phyloP scores from a whole-genome alignment of 192 early-diverging fungal genomes.

The Spinellus fusiger region DNA sequence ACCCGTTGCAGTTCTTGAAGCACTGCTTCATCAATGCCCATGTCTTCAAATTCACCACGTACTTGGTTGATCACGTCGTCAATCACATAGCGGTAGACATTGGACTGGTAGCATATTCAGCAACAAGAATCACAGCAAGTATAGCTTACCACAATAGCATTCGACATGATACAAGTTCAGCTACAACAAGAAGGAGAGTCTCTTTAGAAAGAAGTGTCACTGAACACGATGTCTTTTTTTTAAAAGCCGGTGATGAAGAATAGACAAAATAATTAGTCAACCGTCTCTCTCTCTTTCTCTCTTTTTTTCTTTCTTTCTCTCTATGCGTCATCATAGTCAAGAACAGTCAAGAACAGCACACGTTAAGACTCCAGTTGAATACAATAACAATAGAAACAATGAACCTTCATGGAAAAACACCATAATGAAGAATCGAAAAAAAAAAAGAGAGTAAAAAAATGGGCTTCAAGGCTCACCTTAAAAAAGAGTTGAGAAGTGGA shows the following conservation, averaged over 20 bases:
- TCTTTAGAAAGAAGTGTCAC: background rate
- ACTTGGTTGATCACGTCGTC: constrained; percentile 90
- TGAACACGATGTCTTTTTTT: background rate
- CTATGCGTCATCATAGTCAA: background rate
- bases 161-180: constrained; percentile 7
- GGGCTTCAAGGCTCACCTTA: background rate
- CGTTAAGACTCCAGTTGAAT: background rate
- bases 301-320: too few relatives aligned
- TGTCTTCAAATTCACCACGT: constrained; percentile 79
- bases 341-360: background rate
- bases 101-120: constrained; percentile 26
- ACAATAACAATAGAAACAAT: background rate
- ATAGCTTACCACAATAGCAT: constrained; percentile 19
- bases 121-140: background rate
- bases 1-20: constrained; percentile 70
- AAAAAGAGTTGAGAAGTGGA: constrained; percentile 3
- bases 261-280: background rate
- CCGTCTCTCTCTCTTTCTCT: too few relatives aligned
- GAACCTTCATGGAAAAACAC: background rate
- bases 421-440: background rate
- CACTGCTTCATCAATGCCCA: constrained; percentile 84
- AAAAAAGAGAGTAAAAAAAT: background rate
- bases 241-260: background rate
- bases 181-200: background rate
- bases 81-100: constrained; percentile 83